Evolutionary conservation across 164 flowering plant species (phyloP).

Genomic region (Liquidambar formosana): DNA sequence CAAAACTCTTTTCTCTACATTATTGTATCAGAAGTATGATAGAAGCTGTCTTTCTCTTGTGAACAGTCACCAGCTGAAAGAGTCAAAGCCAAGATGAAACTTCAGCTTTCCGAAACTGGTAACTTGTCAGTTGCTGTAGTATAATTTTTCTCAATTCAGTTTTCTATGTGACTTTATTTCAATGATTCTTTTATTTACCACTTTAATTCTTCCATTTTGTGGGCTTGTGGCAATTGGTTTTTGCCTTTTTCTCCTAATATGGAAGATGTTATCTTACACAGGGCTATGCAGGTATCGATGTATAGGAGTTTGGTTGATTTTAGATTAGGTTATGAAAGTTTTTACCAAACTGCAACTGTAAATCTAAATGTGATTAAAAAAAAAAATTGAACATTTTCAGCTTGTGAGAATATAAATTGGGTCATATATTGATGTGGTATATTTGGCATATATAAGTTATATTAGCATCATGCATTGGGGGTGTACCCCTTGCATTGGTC

Average conservation of each 20-base stretch:
- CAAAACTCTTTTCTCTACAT: too few relatives aligned
- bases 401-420: not conserved
- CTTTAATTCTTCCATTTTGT: too few relatives aligned
- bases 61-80: conserved; percentile 80
- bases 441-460: not conserved
- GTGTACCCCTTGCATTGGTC: too few relatives aligned
- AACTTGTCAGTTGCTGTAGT: conserved; percentile 13
- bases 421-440: not conserved
- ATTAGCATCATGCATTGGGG: too few relatives aligned
- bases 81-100: conserved; percentile 90
- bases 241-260: not conserved
- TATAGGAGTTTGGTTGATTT: not conserved
- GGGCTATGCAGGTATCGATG: too few relatives aligned
- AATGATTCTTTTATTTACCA: too few relatives aligned
- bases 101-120: conserved; percentile 92
- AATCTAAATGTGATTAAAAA: not conserved
- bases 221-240: too few relatives aligned
- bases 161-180: not conserved
- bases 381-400: not conserved
- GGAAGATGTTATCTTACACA: not conserved
- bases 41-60: conserved; percentile 9
- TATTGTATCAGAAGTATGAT: not conserved
- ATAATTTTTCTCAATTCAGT: not conserved
- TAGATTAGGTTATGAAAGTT: not conserved
- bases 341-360: not conserved